phyloP scores from a whole-genome alignment of 2,329 filamentous ascomycete genomes.

The Aspergillus hiratsukae region DNA sequence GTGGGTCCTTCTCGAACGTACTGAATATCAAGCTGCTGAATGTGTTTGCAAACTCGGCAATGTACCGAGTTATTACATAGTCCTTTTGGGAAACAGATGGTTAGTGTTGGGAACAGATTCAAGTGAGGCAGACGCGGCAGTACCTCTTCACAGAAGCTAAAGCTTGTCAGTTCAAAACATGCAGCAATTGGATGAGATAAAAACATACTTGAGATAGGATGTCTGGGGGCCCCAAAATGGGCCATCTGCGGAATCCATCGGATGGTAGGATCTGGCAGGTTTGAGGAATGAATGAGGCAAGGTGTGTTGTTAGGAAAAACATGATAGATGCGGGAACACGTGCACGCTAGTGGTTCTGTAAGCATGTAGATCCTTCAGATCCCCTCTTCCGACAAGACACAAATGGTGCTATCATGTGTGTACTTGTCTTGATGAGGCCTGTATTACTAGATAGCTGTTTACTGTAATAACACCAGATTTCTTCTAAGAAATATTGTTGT shows the following conservation, averaged over 20 bases:
- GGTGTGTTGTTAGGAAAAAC: neutral
- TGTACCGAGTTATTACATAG: conserved; percentile 41
- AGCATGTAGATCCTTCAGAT: too few species aligned
- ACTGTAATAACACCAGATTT: too few species aligned
- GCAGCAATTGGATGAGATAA: neutral
- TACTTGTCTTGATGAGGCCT: neutral
- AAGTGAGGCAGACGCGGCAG: neutral
- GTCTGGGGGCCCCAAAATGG: conserved; percentile 27
- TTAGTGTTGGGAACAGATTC: neutral
- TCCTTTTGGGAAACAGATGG: conserved; percentile 14
- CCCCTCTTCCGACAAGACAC: too few species aligned
- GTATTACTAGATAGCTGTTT: neutral
- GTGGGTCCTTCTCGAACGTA: conserved; percentile 5
- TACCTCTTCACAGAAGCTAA: conserved; percentile 30
- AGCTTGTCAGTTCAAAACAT: neutral
- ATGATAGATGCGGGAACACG: neutral
- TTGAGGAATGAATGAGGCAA: neutral
- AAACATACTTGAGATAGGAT: conserved; percentile 26
- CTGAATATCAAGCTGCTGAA: conserved; percentile 39
- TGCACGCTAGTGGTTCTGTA: neutral
- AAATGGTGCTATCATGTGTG: neutral
- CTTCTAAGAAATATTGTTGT: too few species aligned
- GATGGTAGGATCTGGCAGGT: neutral
- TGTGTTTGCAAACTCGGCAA: conserved; percentile 46
- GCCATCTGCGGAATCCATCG: neutral